Evolutionary conservation across 139 green algal genomes (phyloP).

Genomic region (Chlorella sp.): DNA sequence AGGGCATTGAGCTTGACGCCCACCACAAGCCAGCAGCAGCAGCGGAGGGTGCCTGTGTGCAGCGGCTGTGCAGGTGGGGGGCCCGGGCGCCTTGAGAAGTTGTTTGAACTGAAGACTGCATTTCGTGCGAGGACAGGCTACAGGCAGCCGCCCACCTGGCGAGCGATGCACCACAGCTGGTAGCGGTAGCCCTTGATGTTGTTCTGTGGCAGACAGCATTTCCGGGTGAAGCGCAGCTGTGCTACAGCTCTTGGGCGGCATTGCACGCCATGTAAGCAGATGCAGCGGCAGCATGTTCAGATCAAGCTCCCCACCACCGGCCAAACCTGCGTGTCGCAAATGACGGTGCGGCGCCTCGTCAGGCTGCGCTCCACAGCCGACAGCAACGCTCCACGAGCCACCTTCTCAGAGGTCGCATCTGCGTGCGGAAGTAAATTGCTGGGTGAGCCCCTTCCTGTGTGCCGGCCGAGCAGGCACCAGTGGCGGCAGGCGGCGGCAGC

Average conservation of each 20-base stretch:
- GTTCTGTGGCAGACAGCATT: slow-evolving; percentile 69
- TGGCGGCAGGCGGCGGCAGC: background rate
- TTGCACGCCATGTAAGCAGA: too few relatives aligned
- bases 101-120: too few relatives aligned
- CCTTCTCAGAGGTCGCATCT: slow-evolving; percentile 84
- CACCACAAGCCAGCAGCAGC: too few relatives aligned
- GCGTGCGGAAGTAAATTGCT: slow-evolving; percentile 1
- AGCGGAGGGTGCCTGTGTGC: background rate
- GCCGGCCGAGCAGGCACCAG: background rate
- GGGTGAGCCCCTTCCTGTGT: too few relatives aligned
- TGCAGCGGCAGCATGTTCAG: too few relatives aligned
- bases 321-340: slow-evolving; percentile 77
- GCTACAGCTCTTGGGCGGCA: too few relatives aligned
- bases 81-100: too few relatives aligned
- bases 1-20: background rate
- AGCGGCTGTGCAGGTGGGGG: too few relatives aligned
- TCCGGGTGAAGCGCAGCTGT: too few relatives aligned
- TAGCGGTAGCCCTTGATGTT: slow-evolving; percentile 93
- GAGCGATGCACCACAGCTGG: slow-evolving; percentile 94
- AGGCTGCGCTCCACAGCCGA: slow-evolving; percentile 73
- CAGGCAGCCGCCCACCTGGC: slow-evolving; percentile 26
- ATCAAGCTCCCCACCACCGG: too few relatives aligned
- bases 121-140: too few relatives aligned
- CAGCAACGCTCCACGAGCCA: slow-evolving; percentile 72
- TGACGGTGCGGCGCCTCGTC: slow-evolving; percentile 52